Percentiles rank a stretch among this genome's conserved stretches.
phyloP scores from a whole-genome alignment of 2,329 filamentous ascomycete genomes.

The Didymella arachidicola region DNA sequence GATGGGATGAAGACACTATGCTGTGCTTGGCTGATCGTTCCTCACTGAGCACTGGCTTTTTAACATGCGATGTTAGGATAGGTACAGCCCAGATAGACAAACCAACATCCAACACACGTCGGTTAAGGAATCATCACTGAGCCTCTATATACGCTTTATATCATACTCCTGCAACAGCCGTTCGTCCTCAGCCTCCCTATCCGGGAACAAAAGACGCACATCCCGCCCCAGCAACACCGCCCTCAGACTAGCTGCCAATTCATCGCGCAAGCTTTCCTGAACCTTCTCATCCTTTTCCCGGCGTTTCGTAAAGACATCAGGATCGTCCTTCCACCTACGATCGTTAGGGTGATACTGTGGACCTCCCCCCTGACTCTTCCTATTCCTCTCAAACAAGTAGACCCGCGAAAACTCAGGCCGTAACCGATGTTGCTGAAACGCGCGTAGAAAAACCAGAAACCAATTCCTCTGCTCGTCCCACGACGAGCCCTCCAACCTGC shows the following conservation, averaged over 20 bases:
- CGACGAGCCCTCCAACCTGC: not conserved
- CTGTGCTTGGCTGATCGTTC: not conserved
- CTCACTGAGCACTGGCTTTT: conserved; percentile 10
- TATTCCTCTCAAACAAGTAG: conserved; percentile 5
- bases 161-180: not conserved
- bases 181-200: conserved; percentile 12
- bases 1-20: not conserved
- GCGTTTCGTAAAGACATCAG: not conserved
- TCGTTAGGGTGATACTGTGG: conserved; percentile 5
- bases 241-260: conserved; percentile 9
- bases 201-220: conserved; percentile 3
- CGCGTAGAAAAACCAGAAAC: conserved; percentile 11
- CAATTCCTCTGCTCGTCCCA: conserved; percentile 4
- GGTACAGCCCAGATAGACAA: not conserved
- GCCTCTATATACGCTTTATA: too few species aligned
- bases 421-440: conserved; percentile 7
- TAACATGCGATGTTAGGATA: not conserved
- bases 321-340: not conserved
- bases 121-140: not conserved
- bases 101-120: not conserved
- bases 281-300: not conserved
- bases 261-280: not conserved
- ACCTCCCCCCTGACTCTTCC: not conserved
- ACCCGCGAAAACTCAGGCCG: not conserved
- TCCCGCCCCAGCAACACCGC: conserved; percentile 4